Evolutionary conservation across 192 early-diverging fungal species (phyloP).

Genomic region (Coemansia sp.): DNA sequence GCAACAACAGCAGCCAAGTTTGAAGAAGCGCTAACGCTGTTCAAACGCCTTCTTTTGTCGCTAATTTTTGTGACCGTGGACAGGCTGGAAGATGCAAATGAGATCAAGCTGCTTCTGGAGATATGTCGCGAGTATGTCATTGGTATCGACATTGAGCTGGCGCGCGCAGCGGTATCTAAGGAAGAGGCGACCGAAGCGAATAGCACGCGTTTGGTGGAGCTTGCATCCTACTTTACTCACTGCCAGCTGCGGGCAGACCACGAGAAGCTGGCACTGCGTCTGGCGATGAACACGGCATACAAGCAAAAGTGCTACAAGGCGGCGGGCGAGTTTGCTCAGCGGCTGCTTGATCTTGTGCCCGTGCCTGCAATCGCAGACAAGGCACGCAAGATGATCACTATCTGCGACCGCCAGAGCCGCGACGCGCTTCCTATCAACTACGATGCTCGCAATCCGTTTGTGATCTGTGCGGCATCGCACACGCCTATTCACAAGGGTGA

Average conservation of each 20-base stretch:
- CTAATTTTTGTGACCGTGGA: slow-evolving; percentile 74
- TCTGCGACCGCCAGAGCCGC: slow-evolving; percentile 74
- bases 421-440: slow-evolving; percentile 86
- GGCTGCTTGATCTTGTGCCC: slow-evolving; percentile 88
- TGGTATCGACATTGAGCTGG: slow-evolving; percentile 82
- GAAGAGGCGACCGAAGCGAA: slow-evolving; percentile 57
- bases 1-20: slow-evolving; percentile 82
- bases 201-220: slow-evolving; percentile 75
- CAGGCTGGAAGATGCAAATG: slow-evolving; percentile 66
- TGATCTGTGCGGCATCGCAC: slow-evolving; percentile 79
- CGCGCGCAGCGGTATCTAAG: slow-evolving; percentile 63
- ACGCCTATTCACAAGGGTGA: slow-evolving; percentile 90
- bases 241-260: slow-evolving; percentile 87
- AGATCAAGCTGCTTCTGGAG: slow-evolving; percentile 77
- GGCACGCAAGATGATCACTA: slow-evolving; percentile 75
- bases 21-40: slow-evolving; percentile 71
- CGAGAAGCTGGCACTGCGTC: slow-evolving; percentile 82
- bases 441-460: slow-evolving; percentile 95
- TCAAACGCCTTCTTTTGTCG: slow-evolving; percentile 75
- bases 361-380: slow-evolving; percentile 72
- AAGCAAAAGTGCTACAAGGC: slow-evolving; percentile 83
- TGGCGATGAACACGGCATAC: slow-evolving; percentile 82
- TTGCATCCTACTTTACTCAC: slow-evolving; percentile 96
- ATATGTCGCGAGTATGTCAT: slow-evolving; percentile 91
- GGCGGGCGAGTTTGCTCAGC: slow-evolving; percentile 84